Conservation (phyloP, 2,329 filamentous ascomycete species). For the Trichoderma citrinoviride region DNA sequence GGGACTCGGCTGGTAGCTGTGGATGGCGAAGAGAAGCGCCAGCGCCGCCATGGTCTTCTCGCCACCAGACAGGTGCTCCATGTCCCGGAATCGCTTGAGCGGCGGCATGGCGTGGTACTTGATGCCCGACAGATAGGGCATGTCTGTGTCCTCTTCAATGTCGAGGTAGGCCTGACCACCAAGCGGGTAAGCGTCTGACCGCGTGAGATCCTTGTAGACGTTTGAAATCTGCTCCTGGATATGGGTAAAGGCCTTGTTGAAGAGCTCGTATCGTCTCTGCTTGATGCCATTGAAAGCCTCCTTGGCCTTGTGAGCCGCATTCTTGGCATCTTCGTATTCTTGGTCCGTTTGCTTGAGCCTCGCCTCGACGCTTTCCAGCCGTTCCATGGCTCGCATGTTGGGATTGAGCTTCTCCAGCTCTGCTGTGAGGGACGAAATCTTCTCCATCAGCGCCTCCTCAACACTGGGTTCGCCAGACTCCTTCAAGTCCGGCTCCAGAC, state of each 20-base stretch:
- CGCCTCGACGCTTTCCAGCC: conserved; percentile 79
- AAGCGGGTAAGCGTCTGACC: conserved; percentile 86
- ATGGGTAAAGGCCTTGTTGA: conserved; percentile 92
- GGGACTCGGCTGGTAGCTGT: conserved; percentile 90
- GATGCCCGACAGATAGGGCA: conserved; percentile 91
- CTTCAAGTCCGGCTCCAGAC: conserved; percentile 78
- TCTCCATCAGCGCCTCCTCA: conserved; percentile 74
- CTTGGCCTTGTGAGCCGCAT: conserved; percentile 68
- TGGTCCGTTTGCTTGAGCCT: conserved; percentile 81
- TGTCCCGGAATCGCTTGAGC: conserved; percentile 96
- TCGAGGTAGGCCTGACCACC: conserved; percentile 87
- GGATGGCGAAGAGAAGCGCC: conserved; percentile 93
- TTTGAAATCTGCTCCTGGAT: conserved; percentile 92
- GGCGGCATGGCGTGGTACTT: conserved; percentile 99
- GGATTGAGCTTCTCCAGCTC: conserved; percentile 94
- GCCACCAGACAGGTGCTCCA: conserved; percentile 95
- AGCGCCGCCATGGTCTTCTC: conserved; percentile 99
- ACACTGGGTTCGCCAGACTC: conserved; percentile 68
- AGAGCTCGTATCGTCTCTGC: conserved; percentile 79
- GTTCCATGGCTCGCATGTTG: conserved; percentile 93
- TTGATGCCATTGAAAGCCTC: conserved; percentile 83
- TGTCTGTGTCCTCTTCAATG: conserved; percentile 89
- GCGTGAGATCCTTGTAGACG: conserved; percentile 93
- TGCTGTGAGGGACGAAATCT: conserved; percentile 67
- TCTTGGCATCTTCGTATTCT: conserved; percentile 83